These are phyloP conservation scores for Lyophyllum shimeji DNA, from an alignment of 768 basidiomycete genomes.

Conservation along the genomic window DNA sequence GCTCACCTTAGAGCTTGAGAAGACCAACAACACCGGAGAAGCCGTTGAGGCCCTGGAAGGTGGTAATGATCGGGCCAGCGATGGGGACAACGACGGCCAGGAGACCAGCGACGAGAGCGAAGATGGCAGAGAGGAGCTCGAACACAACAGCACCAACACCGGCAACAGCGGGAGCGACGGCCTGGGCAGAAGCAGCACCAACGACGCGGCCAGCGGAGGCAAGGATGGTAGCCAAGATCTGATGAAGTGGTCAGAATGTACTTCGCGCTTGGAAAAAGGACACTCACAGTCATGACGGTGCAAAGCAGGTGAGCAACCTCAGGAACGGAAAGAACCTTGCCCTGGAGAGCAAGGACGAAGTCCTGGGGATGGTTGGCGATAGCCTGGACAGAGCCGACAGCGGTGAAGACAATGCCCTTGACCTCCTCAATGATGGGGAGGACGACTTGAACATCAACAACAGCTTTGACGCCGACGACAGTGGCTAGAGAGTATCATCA, in stretches of 20 bases:
- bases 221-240: slow-evolving; percentile 11
- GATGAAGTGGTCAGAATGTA: not conserved
- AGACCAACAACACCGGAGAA: slow-evolving; percentile 13
- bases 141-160: slow-evolving; percentile 10
- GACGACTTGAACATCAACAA: slow-evolving; percentile 14
- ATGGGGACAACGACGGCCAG: slow-evolving; percentile 13
- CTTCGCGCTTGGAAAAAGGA: not conserved
- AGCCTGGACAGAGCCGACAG: slow-evolving; percentile 12
- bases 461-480: slow-evolving; percentile 5
- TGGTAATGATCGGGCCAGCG: slow-evolving; percentile 13
- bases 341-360: slow-evolving; percentile 10
- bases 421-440: slow-evolving; percentile 15
- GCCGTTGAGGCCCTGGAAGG: slow-evolving; percentile 16
- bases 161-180: slow-evolving; percentile 8
- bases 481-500: not conserved
- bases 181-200: not conserved
- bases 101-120: slow-evolving; percentile 19
- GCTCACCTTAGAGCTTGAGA: slow-evolving; percentile 6
- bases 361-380: slow-evolving; percentile 11
- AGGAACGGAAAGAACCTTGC: slow-evolving; percentile 10
- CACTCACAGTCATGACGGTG: slow-evolving; percentile 12
- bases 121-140: slow-evolving; percentile 12
- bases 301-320: slow-evolving; percentile 14
- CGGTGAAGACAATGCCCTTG: slow-evolving; percentile 5
- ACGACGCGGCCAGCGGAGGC: slow-evolving; percentile 5